Evolutionary conservation across 305 asterid species (phyloP).

Genomic region (Fraxinus floribunda): DNA sequence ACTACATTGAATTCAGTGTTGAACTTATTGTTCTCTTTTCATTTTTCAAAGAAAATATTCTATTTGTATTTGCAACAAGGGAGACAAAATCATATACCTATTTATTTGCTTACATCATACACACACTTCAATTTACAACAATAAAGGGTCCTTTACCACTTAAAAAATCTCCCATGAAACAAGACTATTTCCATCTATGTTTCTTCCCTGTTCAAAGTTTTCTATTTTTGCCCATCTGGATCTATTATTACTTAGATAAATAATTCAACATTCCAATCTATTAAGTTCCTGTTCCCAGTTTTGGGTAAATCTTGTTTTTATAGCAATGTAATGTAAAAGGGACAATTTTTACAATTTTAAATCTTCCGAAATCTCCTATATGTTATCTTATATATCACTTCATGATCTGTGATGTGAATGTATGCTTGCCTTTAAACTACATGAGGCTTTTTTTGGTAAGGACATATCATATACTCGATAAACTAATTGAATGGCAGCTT

Average conservation of each 20-base stretch:
- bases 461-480: not conserved
- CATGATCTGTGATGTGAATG: not conserved
- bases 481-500: constrained; percentile 6
- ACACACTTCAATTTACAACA: not conserved
- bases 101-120: not conserved
- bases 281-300: not conserved
- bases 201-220: not conserved
- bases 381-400: not conserved
- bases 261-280: constrained; percentile 13
- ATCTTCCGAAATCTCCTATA: not conserved
- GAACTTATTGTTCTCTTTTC: not conserved
- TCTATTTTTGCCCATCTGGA: not conserved
- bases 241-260: not conserved
- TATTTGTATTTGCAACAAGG: not conserved
- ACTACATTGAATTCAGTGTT: not conserved
- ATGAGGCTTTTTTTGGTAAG: not conserved
- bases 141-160: constrained; percentile 6
- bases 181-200: not conserved
- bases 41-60: not conserved
- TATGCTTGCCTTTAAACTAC: not conserved
- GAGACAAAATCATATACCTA: not conserved
- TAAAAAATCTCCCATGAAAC: not conserved
- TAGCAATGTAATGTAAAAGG: not conserved
- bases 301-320: not conserved
- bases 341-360: not conserved